phyloP scores from a whole-genome alignment of 2,329 filamentous ascomycete genomes.

The Epichloe coenophiala region DNA sequence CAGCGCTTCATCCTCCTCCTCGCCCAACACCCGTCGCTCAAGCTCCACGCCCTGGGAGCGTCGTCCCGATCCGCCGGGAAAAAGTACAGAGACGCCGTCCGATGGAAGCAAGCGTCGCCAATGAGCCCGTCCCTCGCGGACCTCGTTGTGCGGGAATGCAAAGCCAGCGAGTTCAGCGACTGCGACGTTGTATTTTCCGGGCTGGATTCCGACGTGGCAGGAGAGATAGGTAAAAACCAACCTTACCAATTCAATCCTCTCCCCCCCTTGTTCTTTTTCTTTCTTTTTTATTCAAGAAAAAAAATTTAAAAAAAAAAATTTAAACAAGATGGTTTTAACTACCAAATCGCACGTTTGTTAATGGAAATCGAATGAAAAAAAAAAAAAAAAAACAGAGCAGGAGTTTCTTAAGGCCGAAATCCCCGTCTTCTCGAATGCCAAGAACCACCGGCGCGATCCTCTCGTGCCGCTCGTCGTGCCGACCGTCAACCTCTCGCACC shows the following conservation, averaged over 20 bases:
- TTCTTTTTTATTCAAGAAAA: background rate
- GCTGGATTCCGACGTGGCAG: constrained; percentile 82
- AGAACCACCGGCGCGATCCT: constrained; percentile 88
- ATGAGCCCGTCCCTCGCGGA: constrained; percentile 64
- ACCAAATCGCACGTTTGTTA: constrained; percentile 10
- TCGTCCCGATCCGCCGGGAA: constrained; percentile 83
- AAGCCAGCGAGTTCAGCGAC: constrained; percentile 66
- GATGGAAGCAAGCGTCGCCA: constrained; percentile 82
- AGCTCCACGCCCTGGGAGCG: constrained; percentile 78
- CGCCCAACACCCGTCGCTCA: constrained; percentile 73
- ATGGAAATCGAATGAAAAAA: background rate
- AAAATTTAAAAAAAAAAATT: no score
- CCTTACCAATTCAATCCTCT: no score
- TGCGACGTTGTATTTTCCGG: constrained; percentile 92
- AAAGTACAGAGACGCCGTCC: constrained; percentile 85
- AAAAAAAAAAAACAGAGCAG: no score
- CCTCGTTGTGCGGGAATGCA: constrained; percentile 76
- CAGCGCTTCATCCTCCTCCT: constrained; percentile 92
- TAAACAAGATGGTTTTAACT: no score
- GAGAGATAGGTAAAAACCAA: constrained; percentile 56
- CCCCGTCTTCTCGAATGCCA: constrained; percentile 92
- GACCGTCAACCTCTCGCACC: constrained; percentile 81
- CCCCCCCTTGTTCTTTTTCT: background rate
- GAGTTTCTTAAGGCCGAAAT: constrained; percentile 81
- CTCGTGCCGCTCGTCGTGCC: constrained; percentile 88